Evolutionary conservation across 2,329 filamentous ascomycete genomes (phyloP).

Genomic region (Fusarium verrucosum): DNA sequence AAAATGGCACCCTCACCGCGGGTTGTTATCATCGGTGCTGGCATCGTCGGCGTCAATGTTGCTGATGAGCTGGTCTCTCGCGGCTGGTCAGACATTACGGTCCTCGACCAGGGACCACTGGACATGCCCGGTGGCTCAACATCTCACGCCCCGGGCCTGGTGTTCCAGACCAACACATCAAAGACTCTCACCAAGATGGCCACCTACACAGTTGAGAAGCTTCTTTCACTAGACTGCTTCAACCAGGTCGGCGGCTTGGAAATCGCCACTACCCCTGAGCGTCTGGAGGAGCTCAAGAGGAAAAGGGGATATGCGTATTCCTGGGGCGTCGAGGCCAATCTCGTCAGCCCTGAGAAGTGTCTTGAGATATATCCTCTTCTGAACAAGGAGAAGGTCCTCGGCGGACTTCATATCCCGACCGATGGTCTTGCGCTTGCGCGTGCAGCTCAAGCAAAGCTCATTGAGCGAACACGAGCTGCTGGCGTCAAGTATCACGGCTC

Average conservation of each 20-base stretch:
- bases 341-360: slow-evolving; percentile 64
- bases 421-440: slow-evolving; percentile 70
- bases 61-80: slow-evolving; percentile 70
- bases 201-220: slow-evolving; percentile 69
- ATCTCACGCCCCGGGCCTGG: slow-evolving; percentile 70
- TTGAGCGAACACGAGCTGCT: slow-evolving; percentile 64
- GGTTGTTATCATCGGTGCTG: slow-evolving; percentile 70
- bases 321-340: slow-evolving; percentile 66
- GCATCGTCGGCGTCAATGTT: slow-evolving; percentile 71
- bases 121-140: slow-evolving; percentile 71
- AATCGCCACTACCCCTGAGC: slow-evolving; percentile 66
- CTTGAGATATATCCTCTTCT: slow-evolving; percentile 63
- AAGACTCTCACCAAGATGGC: slow-evolving; percentile 68
- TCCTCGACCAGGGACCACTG: slow-evolving; percentile 71
- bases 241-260: slow-evolving; percentile 72
- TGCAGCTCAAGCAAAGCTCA: slow-evolving; percentile 68
- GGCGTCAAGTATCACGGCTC: slow-evolving; percentile 66
- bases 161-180: slow-evolving; percentile 69
- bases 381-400: slow-evolving; percentile 62
- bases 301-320: slow-evolving; percentile 69
- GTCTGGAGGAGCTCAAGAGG: slow-evolving; percentile 69
- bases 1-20: slow-evolving; percentile 46
- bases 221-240: slow-evolving; percentile 66
- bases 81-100: slow-evolving; percentile 71
- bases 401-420: slow-evolving; percentile 67